Base-by-base conservation (phyloP, 1,284 basidiomycete species). In the Agaricales sp. region DNA sequence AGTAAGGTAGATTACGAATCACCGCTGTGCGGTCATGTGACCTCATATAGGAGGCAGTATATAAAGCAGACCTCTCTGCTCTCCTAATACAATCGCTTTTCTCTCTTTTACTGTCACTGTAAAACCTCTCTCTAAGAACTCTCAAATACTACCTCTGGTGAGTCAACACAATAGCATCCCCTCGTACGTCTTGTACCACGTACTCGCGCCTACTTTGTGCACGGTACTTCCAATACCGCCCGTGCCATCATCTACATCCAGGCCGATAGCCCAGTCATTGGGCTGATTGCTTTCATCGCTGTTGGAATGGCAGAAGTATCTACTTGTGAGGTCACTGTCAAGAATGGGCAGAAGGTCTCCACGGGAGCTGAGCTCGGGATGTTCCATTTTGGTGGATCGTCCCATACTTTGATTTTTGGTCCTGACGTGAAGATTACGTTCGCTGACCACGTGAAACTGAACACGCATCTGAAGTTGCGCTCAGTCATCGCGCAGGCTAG, bases 251-350 rank as follows among this genome's bases (percentile, higher is more conserved):
- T 81, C 45, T 75, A 71, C 53, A 79, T 81, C 60, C 58, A 75
- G 50, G 66, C 74, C 16, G 67, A 72, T 45, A 74, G 77, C 54
- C 64, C 68, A 0, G 58, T 62, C 23, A 73, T 78, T 37, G 76
- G 77, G 0, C 53, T 74, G 50, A 65, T 75, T 59, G 68, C 66
- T 45, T 73, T 79, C 57, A 63, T 78, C 6, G 71, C 60, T 0
- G 65, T 80, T 20, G 77, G 78, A 0, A 77, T 81, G 75, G 66
- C 63, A 0, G 77, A 80, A 57, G 68, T 79, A 0, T 78, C 77
- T n/a, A 77, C 74, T 4, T 74, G 71, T 48, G 67, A 71, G 39
- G 47, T 64, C 1, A 58, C 53, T 1, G 72, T 70, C 3, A 49
- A 48, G 46, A 54, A 47, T 12, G 63, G 63, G 0, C 53, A 68